Percentiles rank a stretch among this genome's conserved stretches.
Evolutionary conservation across 83 land plant species (phyloP).

Genomic region (Picea abies): DNA sequence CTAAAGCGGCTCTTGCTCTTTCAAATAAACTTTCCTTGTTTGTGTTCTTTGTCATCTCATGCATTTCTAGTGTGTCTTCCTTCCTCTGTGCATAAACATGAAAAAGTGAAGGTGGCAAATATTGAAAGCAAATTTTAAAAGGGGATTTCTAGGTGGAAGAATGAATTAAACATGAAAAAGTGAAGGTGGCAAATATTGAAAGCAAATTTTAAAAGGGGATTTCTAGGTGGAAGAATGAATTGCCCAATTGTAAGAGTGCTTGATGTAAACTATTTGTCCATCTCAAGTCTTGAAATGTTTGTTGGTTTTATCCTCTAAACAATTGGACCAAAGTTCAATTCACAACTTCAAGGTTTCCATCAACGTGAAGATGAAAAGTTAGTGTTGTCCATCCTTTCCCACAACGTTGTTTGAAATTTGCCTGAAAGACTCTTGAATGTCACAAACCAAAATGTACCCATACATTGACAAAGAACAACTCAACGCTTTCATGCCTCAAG

Average conservation of each 20-base stretch:
- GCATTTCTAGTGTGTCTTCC: not conserved
- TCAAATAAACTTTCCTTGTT: not conserved
- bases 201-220: not conserved
- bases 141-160: not conserved
- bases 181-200: not conserved
- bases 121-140: not conserved
- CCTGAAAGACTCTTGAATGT: not conserved
- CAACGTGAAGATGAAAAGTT: not conserved
- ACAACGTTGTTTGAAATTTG: not conserved
- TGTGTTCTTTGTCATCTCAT: not conserved
- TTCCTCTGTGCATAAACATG: not conserved
- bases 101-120: no score
- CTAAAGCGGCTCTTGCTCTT: not conserved
- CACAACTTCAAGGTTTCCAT: no score
- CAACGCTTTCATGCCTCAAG: not conserved
- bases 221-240: not conserved
- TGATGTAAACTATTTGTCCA: not conserved
- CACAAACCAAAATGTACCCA: not conserved
- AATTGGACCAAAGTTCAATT: no score
- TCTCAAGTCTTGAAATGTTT: no score
- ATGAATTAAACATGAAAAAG: not conserved
- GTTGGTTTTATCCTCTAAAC: no score
- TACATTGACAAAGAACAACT: not conserved
- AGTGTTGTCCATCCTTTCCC: not conserved
- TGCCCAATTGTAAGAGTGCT: not conserved